These are phyloP conservation scores for Paratinospora sagittata DNA, from an alignment of 164 flowering plant genomes.

Conservation along the genomic window DNA sequence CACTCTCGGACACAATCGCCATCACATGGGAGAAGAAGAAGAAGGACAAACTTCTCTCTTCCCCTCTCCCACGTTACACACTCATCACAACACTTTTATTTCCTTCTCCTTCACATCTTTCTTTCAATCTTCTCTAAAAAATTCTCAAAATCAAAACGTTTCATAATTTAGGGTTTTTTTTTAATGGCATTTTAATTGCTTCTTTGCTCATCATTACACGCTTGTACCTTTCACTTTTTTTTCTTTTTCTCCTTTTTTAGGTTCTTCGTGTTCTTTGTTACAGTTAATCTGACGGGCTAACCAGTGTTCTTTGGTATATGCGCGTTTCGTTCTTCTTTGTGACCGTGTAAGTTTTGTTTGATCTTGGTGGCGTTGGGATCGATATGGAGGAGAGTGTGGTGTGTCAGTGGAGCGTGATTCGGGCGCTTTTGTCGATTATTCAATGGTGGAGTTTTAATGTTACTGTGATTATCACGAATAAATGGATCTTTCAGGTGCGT, in stretches of 20 bases:
- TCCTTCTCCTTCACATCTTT: neutral
- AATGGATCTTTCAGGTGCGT: conserved; percentile 98
- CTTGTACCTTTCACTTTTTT: neutral
- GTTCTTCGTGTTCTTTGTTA: neutral
- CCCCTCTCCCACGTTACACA: conserved; percentile 13
- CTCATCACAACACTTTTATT: neutral
- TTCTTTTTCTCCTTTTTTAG: too few relatives aligned
- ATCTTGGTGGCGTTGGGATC: conserved; percentile 5
- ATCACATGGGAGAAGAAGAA: conserved; percentile 16
- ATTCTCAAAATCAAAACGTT: too few relatives aligned
- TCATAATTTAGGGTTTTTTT: conserved; percentile 11
- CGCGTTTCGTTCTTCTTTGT: neutral
- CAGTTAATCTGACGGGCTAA: neutral
- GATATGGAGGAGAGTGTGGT: conserved; percentile 64
- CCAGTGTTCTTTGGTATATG: neutral
- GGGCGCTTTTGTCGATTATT: conserved; percentile 75
- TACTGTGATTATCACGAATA: conserved; percentile 94
- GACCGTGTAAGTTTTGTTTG: neutral
- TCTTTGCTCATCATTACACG: neutral
- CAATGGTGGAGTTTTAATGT: conserved; percentile 99
- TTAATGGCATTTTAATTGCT: neutral
- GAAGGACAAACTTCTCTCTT: too few relatives aligned
- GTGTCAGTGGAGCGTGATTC: conserved; percentile 63
- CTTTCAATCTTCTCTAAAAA: neutral
- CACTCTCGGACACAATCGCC: neutral